Evolutionary conservation across 1,139 yeast genomes (phyloP), one percentile per base, ranked within the genome.

Genomic region (Insectozyma bohioensis): DNA sequence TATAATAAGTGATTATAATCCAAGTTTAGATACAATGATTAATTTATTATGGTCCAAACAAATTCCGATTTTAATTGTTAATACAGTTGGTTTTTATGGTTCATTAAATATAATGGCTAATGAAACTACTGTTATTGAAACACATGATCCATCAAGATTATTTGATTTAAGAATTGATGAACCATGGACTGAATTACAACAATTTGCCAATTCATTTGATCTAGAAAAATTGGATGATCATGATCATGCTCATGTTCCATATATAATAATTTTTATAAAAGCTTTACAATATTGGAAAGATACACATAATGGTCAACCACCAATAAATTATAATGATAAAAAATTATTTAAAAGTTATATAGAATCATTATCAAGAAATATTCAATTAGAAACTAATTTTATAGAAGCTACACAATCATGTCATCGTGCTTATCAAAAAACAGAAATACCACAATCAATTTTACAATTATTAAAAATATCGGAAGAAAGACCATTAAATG

Each of bases 141-240:
- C 95, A 0, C 97, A 90, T 55, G 79, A 80, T 26, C 73, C 75
- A 2, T 78, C 79, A 25, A 63, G 74, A 8, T 53, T 81, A 3
- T 78, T 72, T 22, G 96, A 87, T 48, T 61, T 90, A 36, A 63
- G 96, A 31, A 61, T 90, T 4, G 83, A 81, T 39, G 42, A 52
- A 3, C 92, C 95, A 1, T 92, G 97, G 97, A 61, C 67, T 0
- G 87, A 84, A 45, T 59, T 90, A n/a, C 56, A 58, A 26, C 58
- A 58, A 0, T 80, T 68, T 47, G 69, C 77, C 7, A 73, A 76
- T 36, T 54, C 72, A 1, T 61, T 80, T 33, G 73, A 79, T 29
- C 49, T 84, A 14, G 64, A 63, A 2, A 27, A 42, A 0, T 44
- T 82, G 39, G 69, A 67, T 32, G 75, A 71, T 25, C 64, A 67